Base-by-base conservation (phyloP, 2,329 filamentous ascomycete genomes). In the Rutstroemia sp. region DNA sequence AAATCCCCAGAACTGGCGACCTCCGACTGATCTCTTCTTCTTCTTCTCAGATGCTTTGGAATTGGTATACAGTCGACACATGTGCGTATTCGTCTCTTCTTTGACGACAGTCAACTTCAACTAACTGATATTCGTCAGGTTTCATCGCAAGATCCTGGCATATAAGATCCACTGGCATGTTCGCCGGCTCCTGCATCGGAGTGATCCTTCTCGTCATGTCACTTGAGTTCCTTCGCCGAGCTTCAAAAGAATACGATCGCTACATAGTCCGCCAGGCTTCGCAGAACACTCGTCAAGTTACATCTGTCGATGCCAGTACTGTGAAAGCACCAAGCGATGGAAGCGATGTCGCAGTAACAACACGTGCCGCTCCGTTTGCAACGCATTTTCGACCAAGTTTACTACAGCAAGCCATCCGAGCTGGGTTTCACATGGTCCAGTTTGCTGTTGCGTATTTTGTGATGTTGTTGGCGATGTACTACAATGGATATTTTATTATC, bases 141-240 rank as follows among this genome's bases (percentile, higher is more conserved):
- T 92, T 94, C 77, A 79, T 94, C 66, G 73, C 86, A 23, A 64
- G 69, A 7, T 76, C 78, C 21, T 94, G 89, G 88, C 83, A 83
- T 66, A 80, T 92, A 69, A 84, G 74, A 16, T 86, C 84, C 23
- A 73, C 71, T 2, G 84, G 79, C 69, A 86, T 86, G 79, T 92
- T 95, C 68, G 88, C 86, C 49, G 88, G 86, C 21, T 87, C 85
- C 52, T 94, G 89, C 73, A 85, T 95, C 66, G 88, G 87, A 59
- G 83, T 90, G 38, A 76, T 90, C 59, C 73, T 86, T n/a, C 82
- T 95, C 53, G 86, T 88, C 63, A 78, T 92, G 52, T 66, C 73
- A 5, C 84, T 94, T 63, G 88, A 94, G 67, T 74, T 85, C 57
- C 77, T 94, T 21, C 86, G 90, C 50, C 85, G 88, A 30, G 65